A percentile compares a stretch with the other conserved stretches of the same genome.
Conservation (phyloP, 2,329 filamentous ascomycete species). For the Sclerotinia subarctica region DNA sequence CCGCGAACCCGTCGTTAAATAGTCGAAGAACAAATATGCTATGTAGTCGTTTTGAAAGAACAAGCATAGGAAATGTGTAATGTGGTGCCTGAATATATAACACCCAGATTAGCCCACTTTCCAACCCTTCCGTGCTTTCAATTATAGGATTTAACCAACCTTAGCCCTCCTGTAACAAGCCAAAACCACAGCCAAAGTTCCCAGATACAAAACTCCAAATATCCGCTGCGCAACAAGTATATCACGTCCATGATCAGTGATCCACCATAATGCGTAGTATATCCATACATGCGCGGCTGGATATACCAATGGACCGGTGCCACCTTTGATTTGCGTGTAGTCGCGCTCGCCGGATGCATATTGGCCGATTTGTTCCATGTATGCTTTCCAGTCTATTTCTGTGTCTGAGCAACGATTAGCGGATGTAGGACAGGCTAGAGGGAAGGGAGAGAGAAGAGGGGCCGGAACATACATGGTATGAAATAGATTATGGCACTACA, state of each 20-base stretch:
- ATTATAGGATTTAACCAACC: slow-evolving; percentile 43
- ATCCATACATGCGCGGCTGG: slow-evolving; percentile 91
- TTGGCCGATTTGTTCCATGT: slow-evolving; percentile 88
- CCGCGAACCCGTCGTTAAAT: slow-evolving; percentile 94
- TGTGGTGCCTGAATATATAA: slow-evolving; percentile 62
- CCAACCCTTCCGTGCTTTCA: neutral
- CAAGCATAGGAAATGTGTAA: slow-evolving; percentile 80
- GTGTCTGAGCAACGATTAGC: slow-evolving; percentile 59
- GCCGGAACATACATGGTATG: slow-evolving; percentile 32
- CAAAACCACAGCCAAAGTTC: slow-evolving; percentile 73
- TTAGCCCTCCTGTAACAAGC: slow-evolving; percentile 74
- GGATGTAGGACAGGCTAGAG: neutral
- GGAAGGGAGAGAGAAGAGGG: too few relatives aligned
- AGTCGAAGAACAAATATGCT: slow-evolving; percentile 88
- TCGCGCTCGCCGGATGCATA: slow-evolving; percentile 82
- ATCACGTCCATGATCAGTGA: slow-evolving; percentile 73
- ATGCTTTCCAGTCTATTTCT: slow-evolving; percentile 96
- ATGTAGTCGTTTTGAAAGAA: slow-evolving; percentile 88
- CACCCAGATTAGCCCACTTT: slow-evolving; percentile 17
- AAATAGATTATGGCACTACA: slow-evolving; percentile 34
- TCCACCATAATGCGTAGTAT: slow-evolving; percentile 73
- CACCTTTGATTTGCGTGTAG: slow-evolving; percentile 80
- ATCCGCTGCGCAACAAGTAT: slow-evolving; percentile 79
- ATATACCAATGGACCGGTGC: slow-evolving; percentile 91
- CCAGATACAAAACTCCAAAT: slow-evolving; percentile 77